Base-by-base conservation (phyloP, 2,329 filamentous ascomycete genomes). In the Hypocreales sp. region DNA sequence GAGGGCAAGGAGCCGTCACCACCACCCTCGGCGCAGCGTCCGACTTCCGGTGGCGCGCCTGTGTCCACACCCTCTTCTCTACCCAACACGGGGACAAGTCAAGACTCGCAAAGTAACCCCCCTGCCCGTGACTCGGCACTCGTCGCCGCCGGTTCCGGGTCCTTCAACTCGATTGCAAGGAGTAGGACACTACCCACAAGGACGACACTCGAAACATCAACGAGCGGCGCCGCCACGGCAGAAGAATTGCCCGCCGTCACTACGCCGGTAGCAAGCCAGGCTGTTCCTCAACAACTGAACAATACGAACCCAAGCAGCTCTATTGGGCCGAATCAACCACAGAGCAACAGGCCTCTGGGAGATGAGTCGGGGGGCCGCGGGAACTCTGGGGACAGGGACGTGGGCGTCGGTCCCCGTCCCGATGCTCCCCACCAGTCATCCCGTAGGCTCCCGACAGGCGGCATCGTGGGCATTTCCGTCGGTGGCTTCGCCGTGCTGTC, bases 391-490 rank as follows among this genome's bases (percentile, higher is more conserved):
- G 21, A 15, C 9, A 16, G 20, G 9, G 20, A 10, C n/a, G n/a
- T n/a, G n/a, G n/a, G n/a, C n/a, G n/a, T n/a, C n/a, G n/a, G n/a
- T 15, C 25, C 26, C 9, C 23, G 35, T 7, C 31, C 33, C 9
- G 31, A 34, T 3, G 22, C 25, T 12, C 29, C 35, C 11, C 32
- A 23, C 6, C 35, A 38, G 8, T 27, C 16, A n/a, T 15, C 26
- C 17, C 17, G n/a, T 13, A 20, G 18, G 2, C 23, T 34, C 11
- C 26, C 44, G 5, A 45, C 39, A 4, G 41, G 40, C 5, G 57
- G 58, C 5, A 53, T 72, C 23, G 61, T 61, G 1, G 66, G 61
- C 8, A 60, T 64, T 21, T 58, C 67, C 3, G 44, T 67, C 5
- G 67, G 65, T 16, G 58, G 58, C 4, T 41, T 66, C 2, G 55